These are phyloP conservation scores for Phytophthora ohioensis DNA, from an alignment of 352 stramenopile genomes.

Conservation along the genomic window DNA sequence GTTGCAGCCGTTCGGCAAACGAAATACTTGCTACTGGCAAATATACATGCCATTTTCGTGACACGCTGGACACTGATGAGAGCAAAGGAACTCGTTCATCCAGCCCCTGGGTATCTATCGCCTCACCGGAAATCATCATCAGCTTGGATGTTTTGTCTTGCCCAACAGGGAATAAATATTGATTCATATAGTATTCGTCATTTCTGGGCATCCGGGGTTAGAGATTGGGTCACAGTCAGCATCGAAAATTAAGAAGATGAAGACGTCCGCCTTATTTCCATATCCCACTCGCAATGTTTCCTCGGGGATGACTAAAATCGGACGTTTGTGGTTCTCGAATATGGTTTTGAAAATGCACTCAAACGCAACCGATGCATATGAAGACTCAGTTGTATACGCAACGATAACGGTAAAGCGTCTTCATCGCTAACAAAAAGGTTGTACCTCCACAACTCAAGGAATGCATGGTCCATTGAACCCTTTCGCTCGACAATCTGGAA, in stretches of 20 bases:
- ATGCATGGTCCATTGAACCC: slow-evolving; percentile 1
- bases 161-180: slow-evolving; percentile 10
- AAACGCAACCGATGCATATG: slow-evolving; percentile 24
- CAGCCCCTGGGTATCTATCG: slow-evolving; percentile 26
- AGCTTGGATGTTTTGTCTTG: slow-evolving; percentile 4
- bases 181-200: slow-evolving; percentile 21
- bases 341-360: slow-evolving; percentile 48
- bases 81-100: slow-evolving; percentile 41
- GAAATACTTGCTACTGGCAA: slow-evolving; percentile 45
- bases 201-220: slow-evolving; percentile 8
- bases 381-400: slow-evolving; percentile 23
- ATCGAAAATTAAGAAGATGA: slow-evolving; percentile 51
- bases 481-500: neutral
- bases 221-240: slow-evolving; percentile 14
- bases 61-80: slow-evolving; percentile 30
- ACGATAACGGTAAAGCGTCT: slow-evolving; percentile 24
- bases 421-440: slow-evolving; percentile 34
- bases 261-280: slow-evolving; percentile 35
- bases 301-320: slow-evolving; percentile 44
- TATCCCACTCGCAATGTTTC: slow-evolving; percentile 6
- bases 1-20: slow-evolving; percentile 47
- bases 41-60: slow-evolving; percentile 28
- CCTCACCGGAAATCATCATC: slow-evolving; percentile 50
- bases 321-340: slow-evolving; percentile 25
- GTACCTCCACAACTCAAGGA: slow-evolving; percentile 37